phyloP scores from a whole-genome alignment of 805 yeast species.

The Metschnikowia kofuensis region DNA sequence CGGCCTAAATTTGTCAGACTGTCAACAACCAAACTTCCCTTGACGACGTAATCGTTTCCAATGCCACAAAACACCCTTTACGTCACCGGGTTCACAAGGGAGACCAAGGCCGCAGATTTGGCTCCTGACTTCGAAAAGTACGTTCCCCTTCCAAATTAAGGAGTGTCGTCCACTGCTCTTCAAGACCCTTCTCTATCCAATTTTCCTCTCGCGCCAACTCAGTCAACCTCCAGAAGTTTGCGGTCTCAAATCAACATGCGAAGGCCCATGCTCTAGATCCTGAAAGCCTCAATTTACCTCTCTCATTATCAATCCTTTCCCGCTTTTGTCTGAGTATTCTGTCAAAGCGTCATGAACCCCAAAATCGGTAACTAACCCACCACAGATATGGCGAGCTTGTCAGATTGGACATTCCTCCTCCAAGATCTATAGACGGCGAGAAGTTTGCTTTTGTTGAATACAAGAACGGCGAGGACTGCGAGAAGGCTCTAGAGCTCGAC shows the following conservation, averaged over 20 bases:
- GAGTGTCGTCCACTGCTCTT: not conserved
- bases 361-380: constrained; percentile 11
- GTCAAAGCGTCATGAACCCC: not conserved
- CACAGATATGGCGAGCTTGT: constrained; percentile 54
- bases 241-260: too few species aligned
- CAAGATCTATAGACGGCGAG: constrained; percentile 55
- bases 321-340: too few species aligned
- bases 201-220: constrained; percentile 1
- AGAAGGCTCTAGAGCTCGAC: constrained; percentile 48
- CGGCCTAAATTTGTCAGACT: not conserved
- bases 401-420: constrained; percentile 62
- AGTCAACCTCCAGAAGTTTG: too few species aligned
- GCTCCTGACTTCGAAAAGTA: constrained; percentile 62
- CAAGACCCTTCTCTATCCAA: constrained; percentile 3
- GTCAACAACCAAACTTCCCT: not conserved
- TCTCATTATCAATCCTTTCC: not conserved
- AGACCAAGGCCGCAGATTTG: constrained; percentile 52
- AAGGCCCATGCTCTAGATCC: too few species aligned
- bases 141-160: constrained; percentile 27
- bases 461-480: constrained; percentile 50
- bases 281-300: too few species aligned
- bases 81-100: constrained; percentile 56
- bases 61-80: constrained; percentile 51
- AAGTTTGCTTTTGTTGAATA: constrained; percentile 66
- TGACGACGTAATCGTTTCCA: not conserved